Percentiles rank a stretch among this genome's conserved stretches.
Conservation (phyloP, 371 early-diverging fungal genomes). For the Mortierella sp. region DNA sequence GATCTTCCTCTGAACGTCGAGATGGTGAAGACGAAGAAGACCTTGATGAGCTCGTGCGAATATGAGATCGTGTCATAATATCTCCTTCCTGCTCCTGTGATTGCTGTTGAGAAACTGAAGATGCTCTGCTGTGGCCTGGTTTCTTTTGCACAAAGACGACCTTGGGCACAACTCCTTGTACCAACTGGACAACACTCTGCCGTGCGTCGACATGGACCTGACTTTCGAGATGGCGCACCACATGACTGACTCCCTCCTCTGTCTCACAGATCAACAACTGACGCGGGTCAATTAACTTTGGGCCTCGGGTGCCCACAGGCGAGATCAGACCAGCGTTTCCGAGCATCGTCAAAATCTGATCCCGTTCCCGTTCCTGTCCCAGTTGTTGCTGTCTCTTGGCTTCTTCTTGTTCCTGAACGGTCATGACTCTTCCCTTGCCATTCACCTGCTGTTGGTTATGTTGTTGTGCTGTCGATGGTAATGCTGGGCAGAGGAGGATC, state of each 20-base stretch:
- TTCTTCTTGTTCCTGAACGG: constrained; percentile 47
- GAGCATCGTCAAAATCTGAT: constrained; percentile 64
- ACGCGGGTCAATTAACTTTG: constrained; percentile 64
- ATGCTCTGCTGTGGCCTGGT: constrained; percentile 36
- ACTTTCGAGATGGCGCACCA: constrained; percentile 71
- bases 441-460: neutral
- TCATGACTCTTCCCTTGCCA: constrained; percentile 39
- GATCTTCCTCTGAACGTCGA: constrained; percentile 3
- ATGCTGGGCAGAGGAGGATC: constrained; percentile 59
- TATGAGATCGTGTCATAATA: constrained; percentile 43
- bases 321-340: constrained; percentile 60
- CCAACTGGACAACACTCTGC: constrained; percentile 46
- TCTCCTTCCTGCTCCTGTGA: constrained; percentile 20
- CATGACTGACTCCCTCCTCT: constrained; percentile 68
- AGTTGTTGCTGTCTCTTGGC: constrained; percentile 38
- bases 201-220: constrained; percentile 59
- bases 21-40: constrained; percentile 32
- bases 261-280: constrained; percentile 69
- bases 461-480: constrained; percentile 18
- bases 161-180: constrained; percentile 52
- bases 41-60: constrained; percentile 36
- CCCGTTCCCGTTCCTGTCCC: constrained; percentile 61
- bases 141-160: constrained; percentile 54
- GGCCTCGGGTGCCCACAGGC: constrained; percentile 20
- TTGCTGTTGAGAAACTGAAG: constrained; percentile 23